phyloP scores from a whole-genome alignment of 1,284 basidiomycete species.

The Marasmius fiardii region DNA sequence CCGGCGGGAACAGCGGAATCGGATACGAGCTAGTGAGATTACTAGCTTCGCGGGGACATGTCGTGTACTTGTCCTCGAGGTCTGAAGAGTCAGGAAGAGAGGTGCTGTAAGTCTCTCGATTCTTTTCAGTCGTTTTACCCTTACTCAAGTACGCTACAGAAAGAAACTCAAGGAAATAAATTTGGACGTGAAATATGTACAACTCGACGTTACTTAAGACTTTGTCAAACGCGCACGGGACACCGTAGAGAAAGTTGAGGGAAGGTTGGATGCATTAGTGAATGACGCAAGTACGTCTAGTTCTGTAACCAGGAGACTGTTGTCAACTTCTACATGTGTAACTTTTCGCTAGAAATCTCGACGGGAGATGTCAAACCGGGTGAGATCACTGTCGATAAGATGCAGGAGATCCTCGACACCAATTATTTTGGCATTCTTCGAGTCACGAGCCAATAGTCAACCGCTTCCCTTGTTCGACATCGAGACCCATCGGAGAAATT shows the following conservation, averaged over 20 bases:
- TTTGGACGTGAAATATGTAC: conserved; percentile 28
- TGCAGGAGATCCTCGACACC: conserved; percentile 34
- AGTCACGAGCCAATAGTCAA: too few relatives aligned
- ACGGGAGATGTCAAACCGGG: conserved; percentile 29
- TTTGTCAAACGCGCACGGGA: conserved; percentile 32
- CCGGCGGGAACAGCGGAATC: conserved; percentile 17
- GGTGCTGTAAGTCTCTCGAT: conserved; percentile 1
- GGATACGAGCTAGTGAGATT: conserved; percentile 19
- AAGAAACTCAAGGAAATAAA: conserved; percentile 24
- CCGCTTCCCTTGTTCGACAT: too few relatives aligned
- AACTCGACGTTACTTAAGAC: conserved; percentile 31
- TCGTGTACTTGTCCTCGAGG: conserved; percentile 18
- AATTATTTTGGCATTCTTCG: conserved; percentile 37
- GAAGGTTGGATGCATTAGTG: conserved; percentile 42
- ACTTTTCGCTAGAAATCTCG: conserved; percentile 22
- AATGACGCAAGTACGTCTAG: conserved; percentile 47
- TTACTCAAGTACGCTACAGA: conserved; percentile 5
- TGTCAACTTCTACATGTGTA: too few relatives aligned
- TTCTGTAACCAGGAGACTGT: too few relatives aligned
- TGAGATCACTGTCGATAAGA: conserved; percentile 25
- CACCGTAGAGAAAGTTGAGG: conserved; percentile 36
- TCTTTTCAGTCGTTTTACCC: background rate
- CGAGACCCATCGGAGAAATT: too few relatives aligned
- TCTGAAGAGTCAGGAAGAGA: conserved; percentile 19
- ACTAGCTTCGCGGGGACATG: conserved; percentile 17